Evolutionary conservation across 2,329 filamentous ascomycete species (phyloP), one percentile per base, ranked within the genome.

Genomic region (Monilinia polystroma): DNA sequence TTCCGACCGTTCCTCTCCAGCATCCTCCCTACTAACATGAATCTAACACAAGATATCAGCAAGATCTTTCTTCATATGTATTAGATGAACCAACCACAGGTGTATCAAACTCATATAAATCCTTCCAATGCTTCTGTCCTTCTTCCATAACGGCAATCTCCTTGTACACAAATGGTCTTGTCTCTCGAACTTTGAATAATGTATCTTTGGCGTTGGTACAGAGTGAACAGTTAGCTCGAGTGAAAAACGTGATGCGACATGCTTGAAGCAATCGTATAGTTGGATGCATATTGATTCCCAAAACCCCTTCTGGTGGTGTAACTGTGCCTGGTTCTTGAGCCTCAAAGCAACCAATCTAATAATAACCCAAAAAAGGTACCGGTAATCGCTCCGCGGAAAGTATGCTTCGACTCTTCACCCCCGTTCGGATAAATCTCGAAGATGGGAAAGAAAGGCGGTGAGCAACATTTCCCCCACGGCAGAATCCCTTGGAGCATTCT

Each of bases 51-150:
- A 26, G 4, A 18, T 18, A 59, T 59, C 38, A 64, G 65, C 60
- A 51, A 64, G 14, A 23, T n/a, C 20, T 14, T 35, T 26, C 20
- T 18, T n/a, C 38, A 16, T 59, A 11, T 56, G 52, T 4, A 26
- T 43, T 35, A 26, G 26, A 26, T 41, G 55, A 26, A 72, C 74
- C 4, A 66, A 93, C 90, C 74, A 93, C 91, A 0, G 91, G 91
- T 10, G 91, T 90, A 72, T 94, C 91, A 76, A 93, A 91, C 67
- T 93, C 90, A 75, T 94, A 94, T 1, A 92, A 74, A 59, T 88
- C 82, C 73, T 85, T 87, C 91, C 91, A 94, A 32, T 81, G 79
- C 69, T 86, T 84, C 20, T 83, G 82, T 35, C 86, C 84, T 0
- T 84, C 81, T 59, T 84, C 83, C 78, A 90, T 86, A 59, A 93